Conservation (phyloP, 2,329 filamentous ascomycete genomes). For the Claviceps capensis region DNA sequence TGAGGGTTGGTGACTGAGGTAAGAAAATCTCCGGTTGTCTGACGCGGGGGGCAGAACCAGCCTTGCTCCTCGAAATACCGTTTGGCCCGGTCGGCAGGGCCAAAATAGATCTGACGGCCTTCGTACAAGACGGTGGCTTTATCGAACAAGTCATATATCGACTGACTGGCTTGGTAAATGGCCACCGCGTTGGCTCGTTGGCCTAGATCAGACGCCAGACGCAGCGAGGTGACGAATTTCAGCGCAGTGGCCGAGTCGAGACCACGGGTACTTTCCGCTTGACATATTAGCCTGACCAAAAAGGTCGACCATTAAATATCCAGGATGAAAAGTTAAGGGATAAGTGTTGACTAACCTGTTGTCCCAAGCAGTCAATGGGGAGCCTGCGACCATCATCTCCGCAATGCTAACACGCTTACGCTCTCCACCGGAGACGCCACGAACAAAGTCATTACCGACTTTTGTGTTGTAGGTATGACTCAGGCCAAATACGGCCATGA, state of each 20-base stretch:
- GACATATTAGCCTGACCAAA: background rate
- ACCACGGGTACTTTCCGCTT: slow-evolving; percentile 41
- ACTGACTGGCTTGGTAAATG: slow-evolving; percentile 60
- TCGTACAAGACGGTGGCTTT: slow-evolving; percentile 64
- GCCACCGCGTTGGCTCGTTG: slow-evolving; percentile 50
- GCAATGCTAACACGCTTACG: slow-evolving; percentile 72
- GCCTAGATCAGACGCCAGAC: slow-evolving; percentile 50
- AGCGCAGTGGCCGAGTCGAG: slow-evolving; percentile 61
- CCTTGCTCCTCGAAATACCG: slow-evolving; percentile 55
- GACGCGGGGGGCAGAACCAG: slow-evolving; percentile 51
- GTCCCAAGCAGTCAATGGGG: slow-evolving; percentile 50
- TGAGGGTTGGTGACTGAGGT: slow-evolving; percentile 53
- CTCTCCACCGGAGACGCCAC: slow-evolving; percentile 58
- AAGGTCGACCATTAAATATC: too few species aligned
- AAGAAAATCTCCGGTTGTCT: slow-evolving; percentile 57
- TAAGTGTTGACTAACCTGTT: slow-evolving; percentile 33
- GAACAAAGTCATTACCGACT: slow-evolving; percentile 61
- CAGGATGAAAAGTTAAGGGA: background rate
- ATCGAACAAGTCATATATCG: slow-evolving; percentile 61
- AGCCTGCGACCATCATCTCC: slow-evolving; percentile 56
- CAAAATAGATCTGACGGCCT: slow-evolving; percentile 66
- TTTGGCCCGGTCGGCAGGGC: slow-evolving; percentile 44
- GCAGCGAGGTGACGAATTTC: slow-evolving; percentile 56
- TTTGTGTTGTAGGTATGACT: slow-evolving; percentile 59
- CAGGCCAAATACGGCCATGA: slow-evolving; percentile 60